Evolutionary conservation across 2,329 filamentous ascomycete species (phyloP).

Genomic region (Claviceps cyperi): DNA sequence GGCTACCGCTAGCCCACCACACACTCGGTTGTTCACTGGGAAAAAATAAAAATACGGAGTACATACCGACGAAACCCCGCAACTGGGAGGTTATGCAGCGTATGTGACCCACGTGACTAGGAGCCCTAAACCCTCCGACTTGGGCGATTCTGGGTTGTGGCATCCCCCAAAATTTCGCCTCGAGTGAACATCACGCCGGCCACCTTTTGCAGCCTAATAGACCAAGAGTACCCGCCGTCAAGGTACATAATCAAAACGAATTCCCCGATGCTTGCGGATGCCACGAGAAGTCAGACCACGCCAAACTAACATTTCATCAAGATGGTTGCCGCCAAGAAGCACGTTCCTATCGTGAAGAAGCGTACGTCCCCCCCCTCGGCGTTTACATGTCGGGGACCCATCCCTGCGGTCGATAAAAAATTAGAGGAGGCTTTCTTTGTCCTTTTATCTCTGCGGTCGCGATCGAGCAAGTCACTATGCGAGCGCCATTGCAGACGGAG

Average conservation of each 20-base stretch:
- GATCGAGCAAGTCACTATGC: neutral
- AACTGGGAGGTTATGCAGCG: neutral
- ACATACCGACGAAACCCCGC: neutral
- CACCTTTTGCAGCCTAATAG: constrained; percentile 20
- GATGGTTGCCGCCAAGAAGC: constrained; percentile 99
- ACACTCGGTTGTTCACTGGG: neutral
- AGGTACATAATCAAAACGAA: constrained; percentile 17
- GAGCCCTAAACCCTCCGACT: constrained; percentile 22
- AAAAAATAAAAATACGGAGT: neutral
- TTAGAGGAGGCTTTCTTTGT: neutral
- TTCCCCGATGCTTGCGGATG: neutral
- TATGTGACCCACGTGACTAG: constrained; percentile 11
- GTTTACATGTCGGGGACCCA: neutral
- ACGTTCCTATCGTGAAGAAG: constrained; percentile 99
- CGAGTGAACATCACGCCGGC: constrained; percentile 21
- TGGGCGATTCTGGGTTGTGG: constrained; percentile 13
- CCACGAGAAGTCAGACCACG: neutral
- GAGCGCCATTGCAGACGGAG: neutral
- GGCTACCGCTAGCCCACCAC: neutral
- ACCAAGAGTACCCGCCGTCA: constrained; percentile 25
- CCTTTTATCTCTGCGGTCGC: neutral
- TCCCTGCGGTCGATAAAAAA: neutral
- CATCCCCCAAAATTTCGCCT: constrained; percentile 22
- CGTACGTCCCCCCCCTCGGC: constrained; percentile 50
- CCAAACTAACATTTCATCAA: constrained; percentile 25